phyloP scores from a whole-genome alignment of 495 filamentous ascomycete genomes.

The Penicillium malachiteum region DNA sequence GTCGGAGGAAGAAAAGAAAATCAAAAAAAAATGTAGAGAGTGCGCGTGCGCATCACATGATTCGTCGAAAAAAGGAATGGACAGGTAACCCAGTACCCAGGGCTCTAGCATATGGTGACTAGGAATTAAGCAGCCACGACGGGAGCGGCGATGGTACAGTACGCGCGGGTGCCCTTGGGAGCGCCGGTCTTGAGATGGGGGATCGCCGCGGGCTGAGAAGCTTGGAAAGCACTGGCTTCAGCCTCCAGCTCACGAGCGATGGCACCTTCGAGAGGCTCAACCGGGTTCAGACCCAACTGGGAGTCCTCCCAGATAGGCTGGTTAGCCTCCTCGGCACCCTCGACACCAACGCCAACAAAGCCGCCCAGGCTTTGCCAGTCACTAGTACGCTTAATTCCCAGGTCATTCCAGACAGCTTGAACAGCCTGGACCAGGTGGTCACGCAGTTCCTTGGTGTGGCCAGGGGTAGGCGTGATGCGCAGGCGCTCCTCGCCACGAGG shows the following conservation, averaged over 20 bases:
- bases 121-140: conserved; percentile 35
- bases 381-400: conserved; percentile 85
- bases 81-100: conserved; percentile 5
- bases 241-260: conserved; percentile 38
- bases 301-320: conserved; percentile 82
- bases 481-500: conserved; percentile 94
- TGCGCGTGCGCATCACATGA: background rate
- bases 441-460: conserved; percentile 77
- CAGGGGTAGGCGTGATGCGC: conserved; percentile 92
- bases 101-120: background rate
- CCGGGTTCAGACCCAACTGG: conserved; percentile 70
- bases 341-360: conserved; percentile 86
- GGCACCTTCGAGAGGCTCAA: conserved; percentile 36
- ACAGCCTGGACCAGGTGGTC: conserved; percentile 83
- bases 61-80: conserved; percentile 6
- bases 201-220: conserved; percentile 9
- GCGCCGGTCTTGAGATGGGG: conserved; percentile 32
- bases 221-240: conserved; percentile 13
- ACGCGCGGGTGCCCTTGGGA: conserved; percentile 20
- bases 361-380: conserved; percentile 91
- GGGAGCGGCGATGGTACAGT: conserved; percentile 26
- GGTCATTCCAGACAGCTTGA: conserved; percentile 79
- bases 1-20: conserved; percentile 2
- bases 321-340: conserved; percentile 54
- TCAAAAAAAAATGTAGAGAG: background rate